Percentiles rank a stretch among this genome's conserved stretches.
phyloP scores from a whole-genome alignment of 805 yeast species.

The Candida tammaniensis region DNA sequence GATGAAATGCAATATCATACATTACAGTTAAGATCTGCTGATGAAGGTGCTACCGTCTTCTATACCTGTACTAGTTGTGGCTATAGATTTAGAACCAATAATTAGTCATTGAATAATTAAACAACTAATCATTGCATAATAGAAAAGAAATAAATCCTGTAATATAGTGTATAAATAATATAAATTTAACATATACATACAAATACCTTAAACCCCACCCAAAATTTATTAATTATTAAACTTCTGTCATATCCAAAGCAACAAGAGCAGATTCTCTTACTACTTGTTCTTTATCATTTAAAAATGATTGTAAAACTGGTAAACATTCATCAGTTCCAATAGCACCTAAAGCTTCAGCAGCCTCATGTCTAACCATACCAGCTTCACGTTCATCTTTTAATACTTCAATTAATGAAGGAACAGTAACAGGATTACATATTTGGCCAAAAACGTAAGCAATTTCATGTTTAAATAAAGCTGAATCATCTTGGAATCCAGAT shows the following conservation, averaged over 20 bases:
- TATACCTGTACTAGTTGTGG: conserved; percentile 95
- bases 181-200: conserved; percentile 3
- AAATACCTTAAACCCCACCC: conserved; percentile 1
- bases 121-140: not conserved
- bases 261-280: conserved; percentile 97
- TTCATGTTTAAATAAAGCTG: conserved; percentile 95
- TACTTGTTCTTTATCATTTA: conserved; percentile 79
- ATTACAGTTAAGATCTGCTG: conserved; percentile 93
- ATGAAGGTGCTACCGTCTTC: conserved; percentile 99
- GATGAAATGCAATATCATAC: conserved; percentile 99
- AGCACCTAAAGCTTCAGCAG: conserved; percentile 97
- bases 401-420: conserved; percentile 82
- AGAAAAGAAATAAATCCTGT: conserved; percentile 1
- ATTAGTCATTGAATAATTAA: conserved; percentile 42
- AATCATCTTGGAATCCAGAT: conserved; percentile 81
- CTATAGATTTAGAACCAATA: conserved; percentile 91
- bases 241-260: conserved; percentile 97
- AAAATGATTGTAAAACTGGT: conserved; percentile 77
- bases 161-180: conserved; percentile 6
- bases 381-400: conserved; percentile 78
- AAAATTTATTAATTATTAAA: conserved; percentile 50
- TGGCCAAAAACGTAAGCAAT: conserved; percentile 98
- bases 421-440: conserved; percentile 87
- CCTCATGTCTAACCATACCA: conserved; percentile 99
- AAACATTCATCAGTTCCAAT: conserved; percentile 95